A percentile compares a stretch with the other conserved stretches of the same genome.
Evolutionary conservation across 2,329 filamentous ascomycete genomes (phyloP).

Genomic region (Diplodia scrobiculata): DNA sequence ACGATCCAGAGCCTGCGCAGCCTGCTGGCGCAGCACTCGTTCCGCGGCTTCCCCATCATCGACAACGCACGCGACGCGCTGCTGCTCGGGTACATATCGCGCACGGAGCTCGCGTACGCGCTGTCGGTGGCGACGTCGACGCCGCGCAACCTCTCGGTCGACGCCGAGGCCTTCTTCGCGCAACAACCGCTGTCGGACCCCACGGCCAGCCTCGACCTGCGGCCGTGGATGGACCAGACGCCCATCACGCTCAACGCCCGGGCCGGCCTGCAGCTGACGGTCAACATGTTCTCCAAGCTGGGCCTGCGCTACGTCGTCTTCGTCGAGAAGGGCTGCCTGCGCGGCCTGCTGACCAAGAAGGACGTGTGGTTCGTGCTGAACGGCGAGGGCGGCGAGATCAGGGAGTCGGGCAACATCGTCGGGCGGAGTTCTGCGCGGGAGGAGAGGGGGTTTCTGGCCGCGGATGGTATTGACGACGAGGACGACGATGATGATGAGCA

Average conservation of each 20-base stretch:
- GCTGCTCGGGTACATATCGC: constrained; percentile 89
- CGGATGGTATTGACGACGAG: not conserved
- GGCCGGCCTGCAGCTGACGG: constrained; percentile 77
- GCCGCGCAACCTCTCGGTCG: constrained; percentile 62
- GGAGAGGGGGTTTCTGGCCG: constrained; percentile 44
- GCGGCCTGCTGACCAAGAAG: constrained; percentile 92
- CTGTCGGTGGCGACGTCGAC: constrained; percentile 64
- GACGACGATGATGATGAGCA: constrained; percentile 7
- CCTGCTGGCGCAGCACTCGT: constrained; percentile 72
- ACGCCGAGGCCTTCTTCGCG: constrained; percentile 80
- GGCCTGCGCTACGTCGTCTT: constrained; percentile 90
- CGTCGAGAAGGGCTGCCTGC: constrained; percentile 75
- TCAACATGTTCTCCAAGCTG: constrained; percentile 91
- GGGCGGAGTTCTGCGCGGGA: constrained; percentile 45
- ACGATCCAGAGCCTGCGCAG: constrained; percentile 74
- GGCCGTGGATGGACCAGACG: constrained; percentile 99
- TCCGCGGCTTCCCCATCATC: constrained; percentile 90
- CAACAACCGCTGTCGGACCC: constrained; percentile 78
- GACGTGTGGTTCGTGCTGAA: constrained; percentile 94
- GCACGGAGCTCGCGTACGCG: constrained; percentile 84
- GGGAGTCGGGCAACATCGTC: constrained; percentile 33
- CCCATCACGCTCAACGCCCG: constrained; percentile 83
- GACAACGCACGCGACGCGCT: constrained; percentile 74
- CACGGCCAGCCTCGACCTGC: constrained; percentile 75
- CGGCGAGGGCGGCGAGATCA: constrained; percentile 56